Conservation (phyloP, 225 moss, liverwort and hornwort genomes). For the Thuidium tamariscinum region DNA sequence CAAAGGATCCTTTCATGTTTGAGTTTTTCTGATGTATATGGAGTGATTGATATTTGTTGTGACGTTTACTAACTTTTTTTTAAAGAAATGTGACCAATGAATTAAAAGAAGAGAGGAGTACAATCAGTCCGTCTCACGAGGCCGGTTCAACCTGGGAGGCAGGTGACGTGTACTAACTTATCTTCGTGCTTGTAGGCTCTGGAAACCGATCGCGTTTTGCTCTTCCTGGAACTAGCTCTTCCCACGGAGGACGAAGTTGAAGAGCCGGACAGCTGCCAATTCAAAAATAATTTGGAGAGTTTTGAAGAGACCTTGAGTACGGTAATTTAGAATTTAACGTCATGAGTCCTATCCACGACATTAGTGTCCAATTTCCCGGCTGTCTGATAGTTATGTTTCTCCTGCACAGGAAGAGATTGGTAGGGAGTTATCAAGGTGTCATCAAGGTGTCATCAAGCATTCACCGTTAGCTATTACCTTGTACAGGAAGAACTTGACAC, state of each 20-base stretch:
- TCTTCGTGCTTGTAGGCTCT: conserved; percentile 18
- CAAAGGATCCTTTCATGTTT: neutral
- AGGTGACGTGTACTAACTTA: neutral
- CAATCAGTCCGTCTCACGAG: too few relatives aligned
- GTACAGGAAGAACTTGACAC: neutral
- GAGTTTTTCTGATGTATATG: neutral
- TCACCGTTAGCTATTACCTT: neutral
- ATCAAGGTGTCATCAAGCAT: neutral
- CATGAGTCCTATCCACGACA: neutral
- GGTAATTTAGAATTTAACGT: neutral
- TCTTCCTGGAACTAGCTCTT: conserved; percentile 35
- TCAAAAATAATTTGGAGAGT: neutral
- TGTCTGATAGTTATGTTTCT: neutral
- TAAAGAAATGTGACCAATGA: too few relatives aligned
- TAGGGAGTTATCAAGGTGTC: neutral
- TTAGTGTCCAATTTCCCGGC: neutral
- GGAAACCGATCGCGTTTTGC: conserved; percentile 26
- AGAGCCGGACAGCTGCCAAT: neutral
- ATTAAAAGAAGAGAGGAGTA: too few relatives aligned
- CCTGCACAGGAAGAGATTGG: conserved; percentile 2
- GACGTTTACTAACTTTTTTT: too few relatives aligned
- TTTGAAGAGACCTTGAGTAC: neutral
- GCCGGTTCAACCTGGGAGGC: too few relatives aligned
- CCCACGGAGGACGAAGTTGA: conserved; percentile 15
- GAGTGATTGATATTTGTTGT: neutral